Base-by-base conservation (phyloP, 345 rosid species). In the Acer saccharum region DNA sequence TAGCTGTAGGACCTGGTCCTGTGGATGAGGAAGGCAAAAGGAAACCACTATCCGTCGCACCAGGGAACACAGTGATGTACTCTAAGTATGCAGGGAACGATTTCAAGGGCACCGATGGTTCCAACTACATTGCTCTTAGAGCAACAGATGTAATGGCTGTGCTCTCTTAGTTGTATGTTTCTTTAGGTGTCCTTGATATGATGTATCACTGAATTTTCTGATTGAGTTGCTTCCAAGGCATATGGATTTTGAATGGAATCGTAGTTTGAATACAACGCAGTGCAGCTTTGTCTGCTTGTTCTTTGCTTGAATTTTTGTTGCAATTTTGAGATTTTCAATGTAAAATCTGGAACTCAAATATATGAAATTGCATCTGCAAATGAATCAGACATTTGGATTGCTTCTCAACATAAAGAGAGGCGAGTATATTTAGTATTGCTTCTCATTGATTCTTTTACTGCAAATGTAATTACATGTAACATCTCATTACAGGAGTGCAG, bases 81-180 rank as follows among this genome's bases (percentile, higher is more conserved):
- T 90, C 99, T 67, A 94, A 94, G 88, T 94, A 94, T 27, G 97
- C 97, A 0, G 98, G 98, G 20, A 94, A 90, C 35, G 99, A 92
- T 79, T 94, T 91, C 84, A 89, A 91, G 88, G 92, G 91, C 48
- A 88, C 76, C 39, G 98, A 97, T 43, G 98, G 95, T 11, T 61
- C 89, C 39, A 88, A 87, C 82, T 97, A 93, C 84, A 91, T 94
- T 75, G 98, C 93, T 20, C 82, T 97, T 9, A 89, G 92, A 85
- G 95, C 83, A 65, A 82, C 98, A 17, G 98, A 97, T 84, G 91
- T 97, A 25, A 92, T 97, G 95, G 98, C 99, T 7, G 86, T 93
- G 64, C 95, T 97, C 72, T 89, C 95, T 67, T 97, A 93, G 91
- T 86, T 69, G 67, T 76, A 48, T 39, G 16, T 44, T 13, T 54